Conservation (phyloP, 768 basidiomycete genomes). For the Phanerochaete carnosa region DNA sequence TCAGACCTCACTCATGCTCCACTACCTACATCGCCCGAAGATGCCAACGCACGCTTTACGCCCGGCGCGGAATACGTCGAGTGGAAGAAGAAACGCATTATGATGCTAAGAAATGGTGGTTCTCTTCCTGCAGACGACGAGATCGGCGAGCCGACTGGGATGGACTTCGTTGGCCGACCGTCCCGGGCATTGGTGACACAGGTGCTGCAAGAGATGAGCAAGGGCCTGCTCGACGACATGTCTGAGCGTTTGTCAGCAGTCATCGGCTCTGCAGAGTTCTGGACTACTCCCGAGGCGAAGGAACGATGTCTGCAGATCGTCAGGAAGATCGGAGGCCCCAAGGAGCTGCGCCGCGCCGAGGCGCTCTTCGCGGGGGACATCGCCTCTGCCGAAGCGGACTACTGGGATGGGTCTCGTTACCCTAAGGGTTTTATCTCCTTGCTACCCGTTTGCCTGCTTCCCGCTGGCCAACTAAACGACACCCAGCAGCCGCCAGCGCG, state of each 20-base stretch:
- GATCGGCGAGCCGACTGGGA: slow-evolving; percentile 1
- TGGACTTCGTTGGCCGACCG: slow-evolving; percentile 42
- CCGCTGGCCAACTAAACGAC: slow-evolving; percentile 26
- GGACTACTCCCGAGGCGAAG: slow-evolving; percentile 77
- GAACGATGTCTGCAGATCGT: slow-evolving; percentile 75
- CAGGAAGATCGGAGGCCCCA: slow-evolving; percentile 71
- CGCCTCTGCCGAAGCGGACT: slow-evolving; percentile 38
- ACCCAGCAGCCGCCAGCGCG: not conserved
- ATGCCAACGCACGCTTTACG: slow-evolving; percentile 62
- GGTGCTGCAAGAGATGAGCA: slow-evolving; percentile 70
- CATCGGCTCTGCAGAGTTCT: slow-evolving; percentile 44
- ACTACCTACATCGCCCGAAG: slow-evolving; percentile 53
- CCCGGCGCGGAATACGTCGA: slow-evolving; percentile 54
- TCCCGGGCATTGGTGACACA: slow-evolving; percentile 71
- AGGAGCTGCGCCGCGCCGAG: slow-evolving; percentile 60
- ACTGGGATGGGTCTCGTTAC: slow-evolving; percentile 67
- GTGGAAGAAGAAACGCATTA: slow-evolving; percentile 47
- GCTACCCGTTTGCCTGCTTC: slow-evolving; percentile 53
- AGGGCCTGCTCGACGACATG: slow-evolving; percentile 60
- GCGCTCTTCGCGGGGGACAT: slow-evolving; percentile 49
- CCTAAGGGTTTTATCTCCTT: slow-evolving; percentile 50
- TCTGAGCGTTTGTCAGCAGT: slow-evolving; percentile 38
- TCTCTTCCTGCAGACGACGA: not conserved
- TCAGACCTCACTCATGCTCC: slow-evolving; percentile 78
- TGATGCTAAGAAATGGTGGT: slow-evolving; percentile 10